phyloP scores from a whole-genome alignment of 495 filamentous ascomycete genomes.

The Apodospora peruviana region DNA sequence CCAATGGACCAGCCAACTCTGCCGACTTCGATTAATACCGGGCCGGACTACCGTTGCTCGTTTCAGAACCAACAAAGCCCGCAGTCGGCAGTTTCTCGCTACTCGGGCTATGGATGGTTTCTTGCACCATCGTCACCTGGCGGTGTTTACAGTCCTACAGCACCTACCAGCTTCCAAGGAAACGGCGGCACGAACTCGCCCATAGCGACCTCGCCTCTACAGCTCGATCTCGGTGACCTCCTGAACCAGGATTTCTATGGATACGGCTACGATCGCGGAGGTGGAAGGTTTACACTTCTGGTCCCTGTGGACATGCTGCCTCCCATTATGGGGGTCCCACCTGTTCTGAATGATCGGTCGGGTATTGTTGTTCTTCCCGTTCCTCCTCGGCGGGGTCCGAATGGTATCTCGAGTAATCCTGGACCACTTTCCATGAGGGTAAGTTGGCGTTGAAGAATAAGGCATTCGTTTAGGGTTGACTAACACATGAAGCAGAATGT shows the following conservation, averaged over 20 bases:
- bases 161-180: not conserved
- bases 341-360: constrained; percentile 18
- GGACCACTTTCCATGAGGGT: constrained; percentile 13
- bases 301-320: constrained; percentile 63
- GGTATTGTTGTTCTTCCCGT: constrained; percentile 38
- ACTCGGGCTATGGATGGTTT: too few relatives aligned
- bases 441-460: not conserved
- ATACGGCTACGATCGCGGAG: constrained; percentile 53
- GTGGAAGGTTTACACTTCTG: constrained; percentile 56
- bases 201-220: not conserved
- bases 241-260: constrained; percentile 15
- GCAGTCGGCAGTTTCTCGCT: too few relatives aligned
- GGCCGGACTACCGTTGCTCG: too few relatives aligned
- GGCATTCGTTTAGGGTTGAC: not conserved
- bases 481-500: not conserved
- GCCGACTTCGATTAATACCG: too few relatives aligned
- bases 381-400: constrained; percentile 28
- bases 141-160: not conserved
- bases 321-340: constrained; percentile 27
- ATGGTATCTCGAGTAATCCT: constrained; percentile 30
- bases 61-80: too few relatives aligned
- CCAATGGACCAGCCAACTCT: too few relatives aligned
- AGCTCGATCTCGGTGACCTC: not conserved
- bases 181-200: not conserved
- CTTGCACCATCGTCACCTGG: too few relatives aligned